A percentile compares a stretch with the other conserved stretches of the same genome.
Evolutionary conservation across 208 protist genomes (phyloP).

Genomic region (Trypanosoma theileri): DNA sequence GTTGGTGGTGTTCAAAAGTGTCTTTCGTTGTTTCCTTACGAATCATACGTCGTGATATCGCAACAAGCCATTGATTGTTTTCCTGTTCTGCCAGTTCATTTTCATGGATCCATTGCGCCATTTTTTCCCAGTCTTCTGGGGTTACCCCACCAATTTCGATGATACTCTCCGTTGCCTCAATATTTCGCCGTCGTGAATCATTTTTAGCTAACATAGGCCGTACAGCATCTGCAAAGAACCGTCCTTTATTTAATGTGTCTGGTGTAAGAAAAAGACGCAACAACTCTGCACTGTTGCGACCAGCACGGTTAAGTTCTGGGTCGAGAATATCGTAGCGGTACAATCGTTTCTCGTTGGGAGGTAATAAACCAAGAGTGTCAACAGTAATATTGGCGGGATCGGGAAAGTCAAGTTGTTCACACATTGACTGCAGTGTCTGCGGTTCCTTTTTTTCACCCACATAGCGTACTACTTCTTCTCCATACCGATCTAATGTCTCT

Average conservation of each 20-base stretch:
- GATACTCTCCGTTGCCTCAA: slow-evolving; percentile 89
- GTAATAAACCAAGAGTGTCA: slow-evolving; percentile 94
- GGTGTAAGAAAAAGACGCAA: slow-evolving; percentile 97
- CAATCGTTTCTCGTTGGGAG: slow-evolving; percentile 63
- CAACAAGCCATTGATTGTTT: slow-evolving; percentile 94
- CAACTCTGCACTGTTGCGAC: slow-evolving; percentile 78
- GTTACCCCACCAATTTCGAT: slow-evolving; percentile 78
- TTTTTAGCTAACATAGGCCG: slow-evolving; percentile 87
- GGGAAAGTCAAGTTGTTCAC: slow-evolving; percentile 61
- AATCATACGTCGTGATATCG: slow-evolving; percentile 37
- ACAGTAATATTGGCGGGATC: slow-evolving; percentile 82
- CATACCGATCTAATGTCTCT: slow-evolving; percentile 73
- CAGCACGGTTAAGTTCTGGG: slow-evolving; percentile 93
- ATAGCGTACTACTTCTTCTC: slow-evolving; percentile 73
- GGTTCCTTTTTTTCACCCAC: slow-evolving; percentile 31
- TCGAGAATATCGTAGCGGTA: slow-evolving; percentile 95
- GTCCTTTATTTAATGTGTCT: slow-evolving; percentile 91
- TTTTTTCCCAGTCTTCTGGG: slow-evolving; percentile 92
- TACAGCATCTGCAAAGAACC: slow-evolving; percentile 95
- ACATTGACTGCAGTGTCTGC: slow-evolving; percentile 57
- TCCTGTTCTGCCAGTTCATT: slow-evolving; percentile 87
- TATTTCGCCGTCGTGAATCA: slow-evolving; percentile 55
- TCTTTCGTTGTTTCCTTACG: slow-evolving; percentile 27
- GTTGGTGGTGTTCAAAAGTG: slow-evolving; percentile 90
- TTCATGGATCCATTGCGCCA: slow-evolving; percentile 93